Evolutionary conservation across 805 yeast genomes (phyloP), one percentile per base, ranked within the genome.

Genomic region (Wickerhamiella hasegawae): DNA sequence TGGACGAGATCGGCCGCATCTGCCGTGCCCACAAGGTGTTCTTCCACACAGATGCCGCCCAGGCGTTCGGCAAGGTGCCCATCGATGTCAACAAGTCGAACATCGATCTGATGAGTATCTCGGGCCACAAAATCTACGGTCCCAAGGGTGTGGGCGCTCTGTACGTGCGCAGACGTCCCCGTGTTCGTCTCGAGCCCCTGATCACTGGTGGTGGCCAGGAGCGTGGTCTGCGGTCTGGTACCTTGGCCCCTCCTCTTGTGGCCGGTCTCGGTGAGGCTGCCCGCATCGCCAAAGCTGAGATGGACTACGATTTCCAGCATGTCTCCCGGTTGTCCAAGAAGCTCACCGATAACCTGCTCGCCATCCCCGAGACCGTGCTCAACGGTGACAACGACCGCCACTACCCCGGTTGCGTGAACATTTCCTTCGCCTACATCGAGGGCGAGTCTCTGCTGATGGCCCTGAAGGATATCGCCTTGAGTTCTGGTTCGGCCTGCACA

Each of bases 161-260:
- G 47, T 90, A 69, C 53, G 87, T 90, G 27, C 76, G 98, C 62
- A 80, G 98, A 68, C 77, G 98, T 60, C 98, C 98, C 43, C 76
- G 98, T 61, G 98, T 90, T 33, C 79, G 98, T 69, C 56, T 90
- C 42, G 96, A 85, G 45, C 95, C 98, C 17, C 65, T 90, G 37
- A 80, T 90, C 46, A 78, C 84, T 40, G 98, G 98, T 45, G 98
- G 98, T 61, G 98, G 98, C 35, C 98, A 90, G 63, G 98, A 90
- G 63, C 78, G 98, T 65, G 98, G 98, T 40, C 66, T 90, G 51
- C 71, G 98, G 61, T 80, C 94, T 4, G 98, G 98, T 41, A 90
- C 98, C 20, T 68, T 90, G 53, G 85, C 98, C 3, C 94, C 98
- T n/a, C 94, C 97, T 17, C 66, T 84, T 52, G 81, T 87, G 28